Evolutionary conservation across 2,329 filamentous ascomycete species (phyloP), one percentile per base, ranked within the genome.

Genomic region (Arthroderma sp.): DNA sequence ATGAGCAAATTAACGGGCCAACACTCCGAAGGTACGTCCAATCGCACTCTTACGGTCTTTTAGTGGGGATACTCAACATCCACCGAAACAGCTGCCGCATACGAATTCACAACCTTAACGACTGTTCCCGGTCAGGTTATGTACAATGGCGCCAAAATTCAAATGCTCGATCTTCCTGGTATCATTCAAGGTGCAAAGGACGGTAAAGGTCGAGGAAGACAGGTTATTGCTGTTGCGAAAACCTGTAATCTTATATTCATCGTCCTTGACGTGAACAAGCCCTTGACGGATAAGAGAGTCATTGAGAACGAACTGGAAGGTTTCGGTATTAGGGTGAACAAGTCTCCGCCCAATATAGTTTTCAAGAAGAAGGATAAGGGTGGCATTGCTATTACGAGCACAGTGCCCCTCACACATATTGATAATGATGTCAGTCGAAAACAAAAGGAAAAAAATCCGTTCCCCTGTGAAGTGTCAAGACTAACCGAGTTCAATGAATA

Each of bases 331-430:
- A 78, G 91, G 46, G 89, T 96, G 71, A 98, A 98, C 73, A 98
- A 96, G 72, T 70, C 80, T 56, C 91, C 91, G 28, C 91, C 91
- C 36, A 98, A 98, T 63, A 98, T 98, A 58, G 85, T 91, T n/a
- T 94, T 95, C 73, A 93, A 82, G 69, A 98, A 98, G 74, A 98
- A 98, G 73, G 91, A 98, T 67, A 96, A 96, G 70, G 91, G 91
- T 55, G 91, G 91, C 32, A 79, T 98, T 60, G 88, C 85, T 59
- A 91, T 98, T 60, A 94, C 88, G n/a, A 91, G 79, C 66, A 98
- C 91, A 2, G 82, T 91, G 38, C 86, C 88, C 4, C 72, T 98
- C 54, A 83, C 83, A 27, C 86, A 98, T 66, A 94, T 98, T 58
- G 85, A 91, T 62, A 75, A 87, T 54, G 91, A 94, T 59, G 71